Conservation (phyloP, 495 filamentous ascomycete species). For the Aspergillus incahuasiensis region DNA sequence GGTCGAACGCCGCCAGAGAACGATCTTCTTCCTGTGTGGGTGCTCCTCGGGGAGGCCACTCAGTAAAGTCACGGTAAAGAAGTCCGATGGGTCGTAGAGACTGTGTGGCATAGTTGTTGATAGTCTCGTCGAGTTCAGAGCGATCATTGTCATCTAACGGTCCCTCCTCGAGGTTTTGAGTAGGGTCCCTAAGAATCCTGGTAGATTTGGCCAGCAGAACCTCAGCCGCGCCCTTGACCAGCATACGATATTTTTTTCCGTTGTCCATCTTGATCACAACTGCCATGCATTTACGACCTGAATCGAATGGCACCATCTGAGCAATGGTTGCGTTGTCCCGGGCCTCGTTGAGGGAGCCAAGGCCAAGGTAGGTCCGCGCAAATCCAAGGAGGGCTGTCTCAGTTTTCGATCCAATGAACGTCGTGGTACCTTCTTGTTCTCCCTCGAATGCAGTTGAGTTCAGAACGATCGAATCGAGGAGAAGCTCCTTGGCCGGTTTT, state of each 20-base stretch:
- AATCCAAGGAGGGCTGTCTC: constrained; percentile 78
- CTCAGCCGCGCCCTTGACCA: constrained; percentile 87
- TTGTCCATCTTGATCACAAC: constrained; percentile 63
- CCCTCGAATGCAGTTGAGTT: constrained; percentile 91
- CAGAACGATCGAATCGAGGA: constrained; percentile 71
- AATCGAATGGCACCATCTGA: constrained; percentile 84
- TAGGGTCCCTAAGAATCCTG: constrained; percentile 67
- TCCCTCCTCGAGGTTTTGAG: constrained; percentile 48
- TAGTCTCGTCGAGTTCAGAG: constrained; percentile 58
- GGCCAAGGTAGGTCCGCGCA: constrained; percentile 69
- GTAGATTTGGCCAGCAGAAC: constrained; percentile 72
- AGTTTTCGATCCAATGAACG: constrained; percentile 86
- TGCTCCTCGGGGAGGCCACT: constrained; percentile 74
- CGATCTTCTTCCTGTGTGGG: constrained; percentile 63
- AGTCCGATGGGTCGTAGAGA: constrained; percentile 86
- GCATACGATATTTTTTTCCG: constrained; percentile 63
- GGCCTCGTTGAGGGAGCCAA: constrained; percentile 64
- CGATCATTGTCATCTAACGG: constrained; percentile 55
- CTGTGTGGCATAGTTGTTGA: constrained; percentile 70
- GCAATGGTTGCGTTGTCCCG: constrained; percentile 63
- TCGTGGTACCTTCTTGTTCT: constrained; percentile 58
- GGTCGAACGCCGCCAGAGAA: constrained; percentile 69
- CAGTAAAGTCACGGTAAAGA: constrained; percentile 81
- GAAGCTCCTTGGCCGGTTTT: constrained; percentile 53
- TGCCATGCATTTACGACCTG: constrained; percentile 84